Base-by-base conservation (phyloP, 2,329 filamentous ascomycete genomes). In the Cytospora schulzeri region DNA sequence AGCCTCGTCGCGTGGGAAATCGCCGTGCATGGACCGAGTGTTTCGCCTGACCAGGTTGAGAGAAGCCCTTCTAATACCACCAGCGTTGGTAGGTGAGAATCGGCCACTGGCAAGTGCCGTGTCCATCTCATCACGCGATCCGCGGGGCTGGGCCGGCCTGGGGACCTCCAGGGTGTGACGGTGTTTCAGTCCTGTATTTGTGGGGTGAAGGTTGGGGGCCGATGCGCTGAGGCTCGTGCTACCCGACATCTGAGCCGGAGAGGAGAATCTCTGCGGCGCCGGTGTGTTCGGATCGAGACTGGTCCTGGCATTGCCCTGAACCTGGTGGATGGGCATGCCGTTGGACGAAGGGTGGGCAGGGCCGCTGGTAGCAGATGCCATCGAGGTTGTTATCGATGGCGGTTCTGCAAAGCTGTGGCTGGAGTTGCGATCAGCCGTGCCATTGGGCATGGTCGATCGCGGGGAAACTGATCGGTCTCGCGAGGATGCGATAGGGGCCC, bases 111-210 rank as follows among this genome's bases (percentile, higher is more conserved):
- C 83, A 52, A 87, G 87, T 17, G 86, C 83, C 2, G 77, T 83
- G 70, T 93, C 90, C 68, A 84, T 79, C 33, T 88, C 84, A 69
- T 97, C 93, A 69, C 86, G 88, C n/a, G 91, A 92, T 60, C 79
- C 84, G 70, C 91, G 85, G 38, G 84, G 80, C n/a, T 88, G 82
- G 24, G 83, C 79, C 19, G 82, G 76, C 76, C 89, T 91, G 9
- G 93, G 93, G 0, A 97, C 92, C 76, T 97, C 92, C 29, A 97
- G 83, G 0, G 92, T 97, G 77, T 97, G 91, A 69, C 93, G 88
- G 67, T 97, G 92, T 75, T 90, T 90, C 57, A 94, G 79, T 62
- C 85, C 84, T 24, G 84, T 79, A 17, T 82, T 81, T 11, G 85
- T 80, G 48, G 88, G 82, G 53, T 82, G 75, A 64, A 82, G 83